Evolutionary conservation across 2,329 filamentous ascomycete species (phyloP), one percentile per base, ranked within the genome.

Genomic region (Tolypocladium amazonense): DNA sequence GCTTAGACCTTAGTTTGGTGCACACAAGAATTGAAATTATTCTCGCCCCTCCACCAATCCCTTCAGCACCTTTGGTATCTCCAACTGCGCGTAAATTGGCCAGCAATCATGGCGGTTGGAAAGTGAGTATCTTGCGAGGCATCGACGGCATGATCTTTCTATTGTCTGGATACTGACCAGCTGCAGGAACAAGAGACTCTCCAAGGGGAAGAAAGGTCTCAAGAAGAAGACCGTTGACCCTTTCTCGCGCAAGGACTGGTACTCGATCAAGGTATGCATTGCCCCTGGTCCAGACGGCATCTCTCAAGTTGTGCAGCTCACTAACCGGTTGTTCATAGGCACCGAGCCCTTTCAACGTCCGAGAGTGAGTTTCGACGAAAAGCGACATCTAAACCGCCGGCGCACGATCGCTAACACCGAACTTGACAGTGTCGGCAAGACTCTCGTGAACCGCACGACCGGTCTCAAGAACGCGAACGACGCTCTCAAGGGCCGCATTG

Each of bases 401-500:
- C 18, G n/a, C 25, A 41, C 58, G 57, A 60, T 64, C 65, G 56
- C 56, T 58, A 65, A 69, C 53, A 54, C 55, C 53, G 33, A 39
- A 67, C 68, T 73, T 23, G 8, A 63, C 79, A 97, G 93, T 88
- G 93, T 97, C 77, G 94, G 94, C 79, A 99, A 99, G 86, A 99
- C 94, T 71, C 89, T 99, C 67, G 94, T 99, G 77, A 99, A 99
- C 89, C 89, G 94, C 74, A 96, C 94, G 73, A 97, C 92, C 72
- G 94, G 94, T 96, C 85, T 99, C 73, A 99, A 97, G 89, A 97
- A 97, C 83, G 94, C 94, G 78, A 99, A 97, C 85, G 94, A 99
- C 76, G 89, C 93, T 70, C 87, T 99, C 73, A 99, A 97, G 87
- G 94, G 94, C 76, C 90, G 94, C 74, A 96, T 99, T 81, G 87